Conservation (phyloP, 345 rosid genomes). For the Stellera chamaejasme region DNA sequence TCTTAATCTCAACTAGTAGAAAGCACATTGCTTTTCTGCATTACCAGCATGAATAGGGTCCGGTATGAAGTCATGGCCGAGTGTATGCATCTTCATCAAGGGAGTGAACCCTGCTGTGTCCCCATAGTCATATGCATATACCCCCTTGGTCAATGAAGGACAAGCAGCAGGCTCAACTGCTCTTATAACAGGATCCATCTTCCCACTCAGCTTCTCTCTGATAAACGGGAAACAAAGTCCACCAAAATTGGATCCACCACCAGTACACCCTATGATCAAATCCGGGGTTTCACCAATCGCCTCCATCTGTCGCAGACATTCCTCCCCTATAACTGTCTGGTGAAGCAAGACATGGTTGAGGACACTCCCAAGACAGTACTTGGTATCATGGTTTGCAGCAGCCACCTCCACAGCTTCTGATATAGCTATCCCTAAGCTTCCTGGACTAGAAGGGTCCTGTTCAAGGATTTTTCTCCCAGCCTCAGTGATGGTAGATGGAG, state of each 20-base stretch:
- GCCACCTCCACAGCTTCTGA: slow-evolving; percentile 98
- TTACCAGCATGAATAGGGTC: slow-evolving; percentile 97
- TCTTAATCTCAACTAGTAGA: not conserved
- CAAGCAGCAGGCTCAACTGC: slow-evolving; percentile 93
- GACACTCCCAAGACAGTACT: slow-evolving; percentile 88
- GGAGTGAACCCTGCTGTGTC: slow-evolving; percentile 94
- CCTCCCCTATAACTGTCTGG: slow-evolving; percentile 93
- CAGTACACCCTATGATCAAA: slow-evolving; percentile 85
- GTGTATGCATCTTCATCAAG: slow-evolving; percentile 98
- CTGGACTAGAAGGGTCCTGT: slow-evolving; percentile 59
- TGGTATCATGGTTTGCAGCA: slow-evolving; percentile 53
- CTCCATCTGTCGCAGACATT: slow-evolving; percentile 81
- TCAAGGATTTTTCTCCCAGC: slow-evolving; percentile 68
- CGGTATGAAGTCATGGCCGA: slow-evolving; percentile 94
- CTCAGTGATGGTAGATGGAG: slow-evolving; percentile 66
- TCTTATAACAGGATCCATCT: slow-evolving; percentile 66
- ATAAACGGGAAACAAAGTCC: slow-evolving; percentile 92
- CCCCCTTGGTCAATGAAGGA: slow-evolving; percentile 83
- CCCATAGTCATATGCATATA: slow-evolving; percentile 80
- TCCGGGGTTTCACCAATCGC: slow-evolving; percentile 77
- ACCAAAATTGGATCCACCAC: slow-evolving; percentile 94
- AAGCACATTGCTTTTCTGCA: not conserved
- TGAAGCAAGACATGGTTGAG: slow-evolving; percentile 89
- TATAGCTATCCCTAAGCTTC: slow-evolving; percentile 94
- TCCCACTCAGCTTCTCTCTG: slow-evolving; percentile 78